Evolutionary conservation across 768 basidiomycete genomes (phyloP).

Genomic region (Tulasnella sp.): DNA sequence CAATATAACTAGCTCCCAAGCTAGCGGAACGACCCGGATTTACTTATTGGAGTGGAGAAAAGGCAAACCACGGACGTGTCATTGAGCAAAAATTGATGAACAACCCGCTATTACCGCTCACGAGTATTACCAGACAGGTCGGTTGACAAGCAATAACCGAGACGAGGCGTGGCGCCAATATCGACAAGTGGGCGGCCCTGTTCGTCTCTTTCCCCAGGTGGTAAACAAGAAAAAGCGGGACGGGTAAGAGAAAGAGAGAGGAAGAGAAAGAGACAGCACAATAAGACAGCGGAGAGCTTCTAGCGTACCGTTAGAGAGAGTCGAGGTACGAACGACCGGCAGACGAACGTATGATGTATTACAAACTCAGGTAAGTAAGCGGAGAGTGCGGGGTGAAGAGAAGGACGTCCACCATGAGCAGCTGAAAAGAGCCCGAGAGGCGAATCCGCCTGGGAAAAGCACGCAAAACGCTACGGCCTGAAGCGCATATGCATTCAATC

Average conservation of each 20-base stretch:
- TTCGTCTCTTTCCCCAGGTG: not conserved
- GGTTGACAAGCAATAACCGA: not conserved
- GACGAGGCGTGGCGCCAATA: not conserved
- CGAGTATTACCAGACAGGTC: not conserved
- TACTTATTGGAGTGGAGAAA: not conserved
- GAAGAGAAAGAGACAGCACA: too few species aligned
- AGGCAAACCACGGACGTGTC: not conserved
- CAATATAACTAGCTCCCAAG: not conserved
- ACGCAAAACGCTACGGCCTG: not conserved
- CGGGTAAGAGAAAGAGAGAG: not conserved
- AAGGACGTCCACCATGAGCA: not conserved
- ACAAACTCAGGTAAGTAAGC: not conserved
- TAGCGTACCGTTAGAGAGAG: not conserved
- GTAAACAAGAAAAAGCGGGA: not conserved
- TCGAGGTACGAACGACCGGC: not conserved
- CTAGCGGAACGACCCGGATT: not conserved
- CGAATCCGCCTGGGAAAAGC: not conserved
- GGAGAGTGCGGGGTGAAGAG: not conserved
- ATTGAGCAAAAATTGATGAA: not conserved
- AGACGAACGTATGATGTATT: not conserved
- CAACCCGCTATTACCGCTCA: not conserved
- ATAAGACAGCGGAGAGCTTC: too few species aligned
- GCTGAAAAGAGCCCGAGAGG: not conserved
- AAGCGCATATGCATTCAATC: not conserved
- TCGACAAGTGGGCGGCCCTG: not conserved